Percentiles rank a stretch among this genome's conserved stretches.
Conservation (phyloP, 2,329 filamentous ascomycete genomes). For the Endothia cerciana region DNA sequence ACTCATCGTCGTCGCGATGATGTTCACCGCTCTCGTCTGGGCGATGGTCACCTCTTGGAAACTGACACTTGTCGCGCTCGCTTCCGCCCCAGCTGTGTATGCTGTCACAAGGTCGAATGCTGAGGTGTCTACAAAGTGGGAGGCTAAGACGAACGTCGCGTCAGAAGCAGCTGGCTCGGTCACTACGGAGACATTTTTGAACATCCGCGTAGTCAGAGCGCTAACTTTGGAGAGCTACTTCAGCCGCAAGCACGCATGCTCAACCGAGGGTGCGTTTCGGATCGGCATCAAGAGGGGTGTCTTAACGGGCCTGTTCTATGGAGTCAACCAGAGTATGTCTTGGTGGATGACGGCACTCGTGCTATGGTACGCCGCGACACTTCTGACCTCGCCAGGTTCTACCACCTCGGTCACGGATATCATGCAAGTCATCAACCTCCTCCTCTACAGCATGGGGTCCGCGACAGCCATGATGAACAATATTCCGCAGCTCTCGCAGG, state of each 20-base stretch:
- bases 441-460: conserved; percentile 82
- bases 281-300: conserved; percentile 68
- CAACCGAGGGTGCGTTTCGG: conserved; percentile 55
- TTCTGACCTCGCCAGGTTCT: conserved; percentile 57
- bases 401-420: conserved; percentile 59
- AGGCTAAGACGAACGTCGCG: conserved; percentile 67
- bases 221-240: conserved; percentile 78
- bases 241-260: conserved; percentile 60
- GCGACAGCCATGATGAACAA: conserved; percentile 70
- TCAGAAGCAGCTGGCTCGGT: conserved; percentile 63
- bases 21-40: conserved; percentile 73
- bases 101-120: conserved; percentile 68
- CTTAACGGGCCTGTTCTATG: conserved; percentile 73
- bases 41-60: conserved; percentile 77
- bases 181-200: conserved; percentile 75
- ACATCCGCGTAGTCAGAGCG: conserved; percentile 77
- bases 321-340: conserved; percentile 73
- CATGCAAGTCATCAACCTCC: conserved; percentile 76
- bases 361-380: conserved; percentile 78
- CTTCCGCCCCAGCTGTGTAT: conserved; percentile 69
- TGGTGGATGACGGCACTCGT: conserved; percentile 77
- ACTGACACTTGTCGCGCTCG: conserved; percentile 75
- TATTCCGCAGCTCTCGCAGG: conserved; percentile 79
- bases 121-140: conserved; percentile 70
- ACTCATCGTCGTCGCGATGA: conserved; percentile 69